Evolutionary conservation across 352 stramenopile species (phyloP).

Genomic region (Thraustotheca clavata): DNA sequence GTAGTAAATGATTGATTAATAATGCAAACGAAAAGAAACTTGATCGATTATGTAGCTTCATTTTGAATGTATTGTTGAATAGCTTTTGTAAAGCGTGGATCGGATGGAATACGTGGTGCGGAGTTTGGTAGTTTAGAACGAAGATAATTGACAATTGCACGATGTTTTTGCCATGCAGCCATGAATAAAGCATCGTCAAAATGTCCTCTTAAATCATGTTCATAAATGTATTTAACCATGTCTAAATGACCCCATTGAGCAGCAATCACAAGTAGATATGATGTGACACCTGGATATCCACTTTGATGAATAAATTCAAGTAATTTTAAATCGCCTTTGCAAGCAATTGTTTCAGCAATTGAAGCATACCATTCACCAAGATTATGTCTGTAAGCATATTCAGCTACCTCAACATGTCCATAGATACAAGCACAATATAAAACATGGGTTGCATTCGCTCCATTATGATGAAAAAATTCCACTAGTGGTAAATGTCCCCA

Average conservation of each 20-base stretch:
- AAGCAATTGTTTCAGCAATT: neutral
- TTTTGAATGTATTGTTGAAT: too few species aligned
- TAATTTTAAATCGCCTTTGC: neutral
- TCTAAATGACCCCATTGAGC: neutral
- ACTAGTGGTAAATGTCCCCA: neutral
- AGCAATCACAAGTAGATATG: neutral
- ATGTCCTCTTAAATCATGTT: neutral
- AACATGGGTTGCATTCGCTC: neutral
- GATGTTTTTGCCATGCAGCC: neutral
- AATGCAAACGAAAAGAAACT: too few species aligned
- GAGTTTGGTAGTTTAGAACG: too few species aligned
- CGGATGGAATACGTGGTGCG: too few species aligned
- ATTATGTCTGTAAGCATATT: neutral
- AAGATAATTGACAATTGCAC: neutral
- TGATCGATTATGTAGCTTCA: too few species aligned
- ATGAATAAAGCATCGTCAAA: slow-evolving; percentile 1
- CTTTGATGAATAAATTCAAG: neutral
- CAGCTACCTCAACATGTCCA: neutral
- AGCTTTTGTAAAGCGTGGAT: too few species aligned
- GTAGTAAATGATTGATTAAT: too few species aligned
- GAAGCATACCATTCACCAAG: neutral
- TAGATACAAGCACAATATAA: neutral
- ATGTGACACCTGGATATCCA: neutral
- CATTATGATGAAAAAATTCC: neutral
- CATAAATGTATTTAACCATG: neutral